phyloP scores from a whole-genome alignment of 1,139 yeast species.

The Pneumocystis sp. region DNA sequence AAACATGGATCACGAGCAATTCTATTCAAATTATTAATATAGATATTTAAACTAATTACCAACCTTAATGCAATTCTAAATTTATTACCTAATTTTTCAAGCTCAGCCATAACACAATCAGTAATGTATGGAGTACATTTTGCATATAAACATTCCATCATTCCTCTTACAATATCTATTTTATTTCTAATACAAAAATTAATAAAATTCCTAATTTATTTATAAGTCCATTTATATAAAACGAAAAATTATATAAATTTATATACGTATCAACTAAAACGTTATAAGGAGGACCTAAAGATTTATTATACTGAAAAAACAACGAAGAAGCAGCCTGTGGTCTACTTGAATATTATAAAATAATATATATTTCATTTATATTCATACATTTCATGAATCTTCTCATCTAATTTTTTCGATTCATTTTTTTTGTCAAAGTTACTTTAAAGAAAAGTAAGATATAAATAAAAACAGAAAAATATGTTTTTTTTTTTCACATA shows the following conservation, averaged over 20 bases:
- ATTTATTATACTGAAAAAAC: conserved; percentile 84
- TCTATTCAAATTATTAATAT: conserved; percentile 2
- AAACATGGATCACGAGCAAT: conserved; percentile 90
- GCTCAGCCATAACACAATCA: conserved; percentile 95
- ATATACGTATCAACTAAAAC: conserved; percentile 69
- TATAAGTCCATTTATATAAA: not conserved
- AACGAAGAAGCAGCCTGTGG: conserved; percentile 95
- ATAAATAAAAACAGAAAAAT: no score
- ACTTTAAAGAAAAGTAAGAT: conserved; percentile 23
- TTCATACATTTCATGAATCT: conserved; percentile 48
- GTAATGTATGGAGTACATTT: conserved; percentile 91
- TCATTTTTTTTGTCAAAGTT: conserved; percentile 23
- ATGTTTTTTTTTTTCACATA: conserved; percentile 22
- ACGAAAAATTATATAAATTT: not conserved
- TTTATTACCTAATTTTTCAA: conserved; percentile 88
- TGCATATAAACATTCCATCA: conserved; percentile 91
- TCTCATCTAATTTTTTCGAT: conserved; percentile 38
- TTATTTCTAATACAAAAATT: conserved; percentile 92
- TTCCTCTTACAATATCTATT: conserved; percentile 78
- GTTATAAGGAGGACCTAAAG: conserved; percentile 93
- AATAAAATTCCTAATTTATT: conserved; percentile 46
- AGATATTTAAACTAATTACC: not conserved
- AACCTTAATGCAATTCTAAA: conserved; percentile 73
- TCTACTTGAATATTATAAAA: conserved; percentile 11
- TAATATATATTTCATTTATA: not conserved